Evolutionary conservation across 2,329 filamentous ascomycete species (phyloP).

Genomic region (Daldinia sp.): DNA sequence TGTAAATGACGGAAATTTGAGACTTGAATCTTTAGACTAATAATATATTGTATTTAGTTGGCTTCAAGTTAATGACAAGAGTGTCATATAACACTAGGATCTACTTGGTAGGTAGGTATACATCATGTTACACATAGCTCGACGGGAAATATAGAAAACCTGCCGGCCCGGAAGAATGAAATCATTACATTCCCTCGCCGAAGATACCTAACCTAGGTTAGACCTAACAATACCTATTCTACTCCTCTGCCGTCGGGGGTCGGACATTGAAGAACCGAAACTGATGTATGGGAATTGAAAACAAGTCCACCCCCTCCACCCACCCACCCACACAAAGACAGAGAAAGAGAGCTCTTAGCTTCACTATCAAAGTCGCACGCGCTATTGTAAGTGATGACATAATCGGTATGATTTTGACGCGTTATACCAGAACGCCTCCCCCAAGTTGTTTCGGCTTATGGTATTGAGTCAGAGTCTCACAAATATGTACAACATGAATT

Average conservation of each 20-base stretch:
- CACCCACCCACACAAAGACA: too few species aligned
- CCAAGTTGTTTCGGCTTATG: conserved; percentile 23
- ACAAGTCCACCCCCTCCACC: too few species aligned
- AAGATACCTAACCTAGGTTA: background rate
- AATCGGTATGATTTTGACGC: conserved; percentile 21
- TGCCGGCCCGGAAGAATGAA: conserved; percentile 1
- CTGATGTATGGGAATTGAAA: background rate
- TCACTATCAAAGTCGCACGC: conserved; percentile 4
- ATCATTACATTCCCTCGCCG: conserved; percentile 15
- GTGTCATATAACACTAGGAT: background rate
- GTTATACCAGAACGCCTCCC: conserved; percentile 16
- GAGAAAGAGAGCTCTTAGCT: too few species aligned
- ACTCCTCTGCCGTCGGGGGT: conserved; percentile 3
- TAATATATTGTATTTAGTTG: background rate
- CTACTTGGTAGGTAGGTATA: background rate
- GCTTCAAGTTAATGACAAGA: background rate
- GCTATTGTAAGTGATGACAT: conserved; percentile 20
- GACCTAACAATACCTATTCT: background rate
- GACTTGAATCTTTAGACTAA: background rate
- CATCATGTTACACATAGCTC: background rate
- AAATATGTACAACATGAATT: conserved; percentile 10
- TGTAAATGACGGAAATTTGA: background rate
- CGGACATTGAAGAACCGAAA: conserved; percentile 9
- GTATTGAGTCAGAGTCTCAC: conserved; percentile 9
- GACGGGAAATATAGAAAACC: background rate